A percentile compares a stretch with the other conserved stretches of the same genome.
These are phyloP conservation scores for Myxozyma sirexii DNA, from an alignment of 805 yeast genomes.

Conservation along the genomic window DNA sequence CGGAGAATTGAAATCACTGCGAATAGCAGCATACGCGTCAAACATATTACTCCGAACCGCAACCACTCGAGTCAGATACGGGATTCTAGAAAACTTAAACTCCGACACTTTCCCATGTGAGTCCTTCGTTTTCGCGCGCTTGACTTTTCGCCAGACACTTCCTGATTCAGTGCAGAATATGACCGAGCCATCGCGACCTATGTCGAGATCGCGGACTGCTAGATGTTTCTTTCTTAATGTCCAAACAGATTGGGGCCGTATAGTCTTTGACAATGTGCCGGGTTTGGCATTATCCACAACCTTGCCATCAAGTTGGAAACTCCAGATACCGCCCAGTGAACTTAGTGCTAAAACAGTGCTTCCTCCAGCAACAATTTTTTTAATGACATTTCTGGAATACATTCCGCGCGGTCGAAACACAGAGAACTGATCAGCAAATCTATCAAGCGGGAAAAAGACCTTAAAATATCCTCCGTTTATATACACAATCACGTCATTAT, in stretches of 20 bases:
- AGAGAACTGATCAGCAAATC: conserved; percentile 39
- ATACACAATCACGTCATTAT: conserved; percentile 65
- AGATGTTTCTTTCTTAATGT: conserved; percentile 49
- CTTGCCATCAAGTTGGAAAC: conserved; percentile 24
- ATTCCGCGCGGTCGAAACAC: conserved; percentile 34
- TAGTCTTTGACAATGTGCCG: conserved; percentile 15
- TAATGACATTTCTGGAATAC: conserved; percentile 22
- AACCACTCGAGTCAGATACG: conserved; percentile 58
- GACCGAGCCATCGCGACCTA: conserved; percentile 68
- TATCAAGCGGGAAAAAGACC: conserved; percentile 42
- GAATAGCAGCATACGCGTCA: conserved; percentile 65
- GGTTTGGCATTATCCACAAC: conserved; percentile 12
- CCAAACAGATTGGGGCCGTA: conserved; percentile 38
- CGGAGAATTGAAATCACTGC: conserved; percentile 62
- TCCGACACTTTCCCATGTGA: conserved; percentile 31
- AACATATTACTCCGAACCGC: conserved; percentile 69
- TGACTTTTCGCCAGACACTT: conserved; percentile 51
- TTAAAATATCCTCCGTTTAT: conserved; percentile 60
- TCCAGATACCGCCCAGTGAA: conserved; percentile 34
- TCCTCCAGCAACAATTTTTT: conserved; percentile 27
- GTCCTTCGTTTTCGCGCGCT: conserved; percentile 20
- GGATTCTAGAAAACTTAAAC: conserved; percentile 57
- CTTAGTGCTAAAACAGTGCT: conserved; percentile 36
- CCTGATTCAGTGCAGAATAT: conserved; percentile 72
- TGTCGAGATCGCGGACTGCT: conserved; percentile 67